Evolutionary conservation across 306 rosid genomes (phyloP), one percentile per base, ranked within the genome.

Genomic region (Carpinus viminea): DNA sequence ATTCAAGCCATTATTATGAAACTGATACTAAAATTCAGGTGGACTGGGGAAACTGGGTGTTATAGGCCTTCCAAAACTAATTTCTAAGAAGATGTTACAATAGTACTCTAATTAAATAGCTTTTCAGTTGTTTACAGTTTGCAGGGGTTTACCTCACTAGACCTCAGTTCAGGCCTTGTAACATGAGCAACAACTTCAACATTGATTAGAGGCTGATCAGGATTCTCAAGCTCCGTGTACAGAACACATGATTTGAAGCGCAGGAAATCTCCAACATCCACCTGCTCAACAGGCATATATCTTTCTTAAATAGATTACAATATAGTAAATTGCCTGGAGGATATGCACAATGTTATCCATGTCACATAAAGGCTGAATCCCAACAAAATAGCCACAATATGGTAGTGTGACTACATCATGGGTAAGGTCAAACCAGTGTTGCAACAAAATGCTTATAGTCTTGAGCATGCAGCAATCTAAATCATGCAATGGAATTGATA

Each of bases 121-220:
- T 57, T 60, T 68, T 55, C 18, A 54, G 47, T 61, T 77, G 41
- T 74, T 38, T 45, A 10, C 21, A 77, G 79, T 54, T 68, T 10
- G 41, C 24, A 17, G 52, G 76, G 78, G 71, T 89, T 87, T 80
- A 91, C 99, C 96, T 91, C 99, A 17, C 94, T 88, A 66, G 97
- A 84, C 78, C 98, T 86, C 38, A 95, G 85, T 84, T 95, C 98
- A 0, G 98, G 99, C 87, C 93, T 86, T 13, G 93, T 93, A 51
- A 95, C 99, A 76, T 95, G 99, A 76, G 99, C 97, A 84, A 95
- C 98, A 38, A 95, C 99, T 90, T 95, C 99, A 34, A 93, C 84
- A 34, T 88, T 90, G 88, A 95, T 95, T 18, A 91, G 89, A 73
- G 99, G 99, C 78, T 90, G 90, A 83, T 93, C 96, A 2, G 92